Conservation (phyloP, 2,329 filamentous ascomycete genomes). For the Fusarium phyllophilum region DNA sequence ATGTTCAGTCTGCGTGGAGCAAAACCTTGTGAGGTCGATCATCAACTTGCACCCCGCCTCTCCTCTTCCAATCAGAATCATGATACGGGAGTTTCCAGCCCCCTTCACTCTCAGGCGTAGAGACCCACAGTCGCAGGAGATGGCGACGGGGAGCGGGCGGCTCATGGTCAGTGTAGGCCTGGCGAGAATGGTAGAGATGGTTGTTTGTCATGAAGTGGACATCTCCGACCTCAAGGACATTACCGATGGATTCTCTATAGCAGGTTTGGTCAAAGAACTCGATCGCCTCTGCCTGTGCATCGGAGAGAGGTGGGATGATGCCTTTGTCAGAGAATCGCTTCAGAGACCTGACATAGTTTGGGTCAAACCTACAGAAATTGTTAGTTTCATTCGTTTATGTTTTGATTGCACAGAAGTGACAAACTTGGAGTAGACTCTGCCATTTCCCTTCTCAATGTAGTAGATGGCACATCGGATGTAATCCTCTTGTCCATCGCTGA, state of each 20-base stretch:
- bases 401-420: not conserved
- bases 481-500: conserved; percentile 75
- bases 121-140: conserved; percentile 84
- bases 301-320: conserved; percentile 32
- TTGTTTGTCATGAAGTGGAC: conserved; percentile 85
- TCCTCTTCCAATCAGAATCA: conserved; percentile 82
- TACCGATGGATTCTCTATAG: conserved; percentile 76
- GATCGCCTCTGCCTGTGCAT: conserved; percentile 70
- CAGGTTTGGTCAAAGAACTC: conserved; percentile 74
- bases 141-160: conserved; percentile 76
- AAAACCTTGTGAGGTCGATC: conserved; percentile 17
- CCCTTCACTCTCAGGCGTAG: conserved; percentile 80
- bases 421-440: conserved; percentile 69
- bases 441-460: conserved; percentile 73
- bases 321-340: conserved; percentile 20
- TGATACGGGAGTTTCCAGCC: conserved; percentile 85
- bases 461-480: conserved; percentile 79
- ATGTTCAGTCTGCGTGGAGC: conserved; percentile 8
- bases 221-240: conserved; percentile 85
- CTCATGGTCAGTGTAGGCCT: conserved; percentile 74
- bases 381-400: no score
- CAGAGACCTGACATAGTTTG: conserved; percentile 72
- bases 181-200: conserved; percentile 82
- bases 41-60: conserved; percentile 65
- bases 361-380: conserved; percentile 63